Evolutionary conservation across 2,329 filamentous ascomycete species (phyloP).

Genomic region (Aureobasidium musti): DNA sequence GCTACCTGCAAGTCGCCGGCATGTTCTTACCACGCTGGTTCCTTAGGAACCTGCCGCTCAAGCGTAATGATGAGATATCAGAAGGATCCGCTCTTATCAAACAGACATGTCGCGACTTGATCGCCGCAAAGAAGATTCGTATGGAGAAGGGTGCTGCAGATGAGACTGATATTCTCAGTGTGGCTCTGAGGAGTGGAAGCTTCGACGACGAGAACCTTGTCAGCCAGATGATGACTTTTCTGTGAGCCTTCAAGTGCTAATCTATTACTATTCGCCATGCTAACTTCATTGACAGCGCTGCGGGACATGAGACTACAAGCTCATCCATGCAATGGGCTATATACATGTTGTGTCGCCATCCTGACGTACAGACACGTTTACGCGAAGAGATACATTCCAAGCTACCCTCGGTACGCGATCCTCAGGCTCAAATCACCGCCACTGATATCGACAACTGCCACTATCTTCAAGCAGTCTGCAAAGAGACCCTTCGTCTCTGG

Average conservation of each 20-base stretch:
- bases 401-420: constrained; percentile 49
- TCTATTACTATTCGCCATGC: not conserved
- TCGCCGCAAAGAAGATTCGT: constrained; percentile 67
- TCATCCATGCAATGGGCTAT: constrained; percentile 57
- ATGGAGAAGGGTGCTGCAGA: constrained; percentile 52
- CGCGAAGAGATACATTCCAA: constrained; percentile 54
- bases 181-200: constrained; percentile 72
- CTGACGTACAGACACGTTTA: constrained; percentile 51
- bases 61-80: constrained; percentile 67
- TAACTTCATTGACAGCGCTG: constrained; percentile 49
- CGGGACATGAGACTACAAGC: constrained; percentile 62
- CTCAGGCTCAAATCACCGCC: constrained; percentile 50
- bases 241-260: constrained; percentile 42
- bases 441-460: constrained; percentile 70
- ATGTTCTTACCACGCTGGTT: constrained; percentile 66
- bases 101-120: constrained; percentile 65
- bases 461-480: constrained; percentile 77
- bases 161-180: constrained; percentile 74
- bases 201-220: constrained; percentile 80
- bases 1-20: constrained; percentile 55
- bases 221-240: constrained; percentile 87
- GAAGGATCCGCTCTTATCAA: constrained; percentile 63
- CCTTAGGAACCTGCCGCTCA: constrained; percentile 64
- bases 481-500: constrained; percentile 73
- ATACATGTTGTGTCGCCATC: constrained; percentile 55